phyloP scores from a whole-genome alignment of 768 basidiomycete species.

The Leccinum disarticulatum region DNA sequence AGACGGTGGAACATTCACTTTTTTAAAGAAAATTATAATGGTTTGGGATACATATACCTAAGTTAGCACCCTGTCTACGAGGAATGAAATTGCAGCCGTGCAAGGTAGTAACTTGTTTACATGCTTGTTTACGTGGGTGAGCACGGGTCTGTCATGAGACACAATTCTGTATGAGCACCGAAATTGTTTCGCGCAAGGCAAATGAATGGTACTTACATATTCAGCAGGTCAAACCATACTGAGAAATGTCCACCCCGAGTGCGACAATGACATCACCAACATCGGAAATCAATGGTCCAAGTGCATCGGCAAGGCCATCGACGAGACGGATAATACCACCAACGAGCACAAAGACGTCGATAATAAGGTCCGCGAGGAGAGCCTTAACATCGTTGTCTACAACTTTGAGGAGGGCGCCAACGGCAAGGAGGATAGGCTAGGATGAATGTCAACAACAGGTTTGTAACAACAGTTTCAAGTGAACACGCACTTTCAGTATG shows the following conservation, averaged over 20 bases:
- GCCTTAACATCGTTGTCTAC: not conserved
- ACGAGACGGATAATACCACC: constrained; percentile 15
- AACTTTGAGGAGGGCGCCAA: constrained; percentile 22
- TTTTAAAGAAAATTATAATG: not conserved
- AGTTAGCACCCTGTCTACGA: not conserved
- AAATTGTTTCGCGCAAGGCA: not conserved
- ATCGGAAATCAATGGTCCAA: constrained; percentile 22
- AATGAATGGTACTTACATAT: not conserved
- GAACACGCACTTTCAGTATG: constrained; percentile 22
- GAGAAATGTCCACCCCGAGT: constrained; percentile 27
- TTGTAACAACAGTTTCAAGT: not conserved
- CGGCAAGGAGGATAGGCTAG: constrained; percentile 30
- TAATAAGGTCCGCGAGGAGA: constrained; percentile 12
- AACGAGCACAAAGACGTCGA: constrained; percentile 15
- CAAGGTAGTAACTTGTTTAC: not conserved
- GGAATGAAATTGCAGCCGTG: not conserved
- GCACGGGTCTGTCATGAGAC: not conserved
- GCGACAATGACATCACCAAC: constrained; percentile 20
- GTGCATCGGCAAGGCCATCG: constrained; percentile 21
- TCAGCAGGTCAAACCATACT: constrained; percentile 16
- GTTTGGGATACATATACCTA: not conserved
- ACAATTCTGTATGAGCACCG: not conserved
- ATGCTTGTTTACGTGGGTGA: not conserved
- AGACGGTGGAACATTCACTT: not conserved
- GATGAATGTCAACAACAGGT: not conserved